Conservation (phyloP, 208 protist genomes). For the Trichomonas gallinae region DNA sequence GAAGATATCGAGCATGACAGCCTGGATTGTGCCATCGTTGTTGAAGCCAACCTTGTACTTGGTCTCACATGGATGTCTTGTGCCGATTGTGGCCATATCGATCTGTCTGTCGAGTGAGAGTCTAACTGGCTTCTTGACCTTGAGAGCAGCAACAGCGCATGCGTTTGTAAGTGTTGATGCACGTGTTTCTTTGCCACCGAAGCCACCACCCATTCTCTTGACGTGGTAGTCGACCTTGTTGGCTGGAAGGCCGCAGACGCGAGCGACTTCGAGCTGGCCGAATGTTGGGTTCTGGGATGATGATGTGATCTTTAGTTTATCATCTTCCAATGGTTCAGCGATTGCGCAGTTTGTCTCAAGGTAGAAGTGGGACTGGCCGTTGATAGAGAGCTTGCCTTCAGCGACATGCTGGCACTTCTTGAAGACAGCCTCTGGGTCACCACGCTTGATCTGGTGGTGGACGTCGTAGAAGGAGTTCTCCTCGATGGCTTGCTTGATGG, state of each 20-base stretch:
- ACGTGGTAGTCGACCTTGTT: conserved; percentile 36
- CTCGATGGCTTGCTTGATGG: conserved; percentile 46
- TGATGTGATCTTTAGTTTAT: conserved; percentile 46
- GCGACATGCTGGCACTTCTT: conserved; percentile 40
- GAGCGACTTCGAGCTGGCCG: conserved; percentile 47
- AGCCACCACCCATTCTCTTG: conserved; percentile 64
- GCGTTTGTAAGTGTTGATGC: conserved; percentile 39
- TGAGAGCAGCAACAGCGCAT: conserved; percentile 50
- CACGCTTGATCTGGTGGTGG: conserved; percentile 36
- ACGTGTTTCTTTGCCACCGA: conserved; percentile 69
- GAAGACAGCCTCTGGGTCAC: conserved; percentile 47
- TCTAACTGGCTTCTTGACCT: conserved; percentile 46
- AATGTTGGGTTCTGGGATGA: conserved; percentile 60
- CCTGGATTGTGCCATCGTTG: conserved; percentile 39
- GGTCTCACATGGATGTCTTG: conserved; percentile 50
- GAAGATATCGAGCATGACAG: conserved; percentile 42
- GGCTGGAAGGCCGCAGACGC: conserved; percentile 23
- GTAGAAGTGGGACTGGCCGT: conserved; percentile 73
- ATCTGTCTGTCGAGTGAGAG: conserved; percentile 49
- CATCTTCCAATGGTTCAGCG: conserved; percentile 51
- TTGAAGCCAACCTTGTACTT: conserved; percentile 52
- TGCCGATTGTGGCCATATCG: conserved; percentile 56
- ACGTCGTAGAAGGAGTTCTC: conserved; percentile 18
- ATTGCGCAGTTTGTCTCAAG: conserved; percentile 55
- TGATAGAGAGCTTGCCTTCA: conserved; percentile 44